A percentile compares a stretch with the other conserved stretches of the same genome.
phyloP scores from a whole-genome alignment of 371 early-diverging fungal genomes.

The Apophysomyces variabilis region DNA sequence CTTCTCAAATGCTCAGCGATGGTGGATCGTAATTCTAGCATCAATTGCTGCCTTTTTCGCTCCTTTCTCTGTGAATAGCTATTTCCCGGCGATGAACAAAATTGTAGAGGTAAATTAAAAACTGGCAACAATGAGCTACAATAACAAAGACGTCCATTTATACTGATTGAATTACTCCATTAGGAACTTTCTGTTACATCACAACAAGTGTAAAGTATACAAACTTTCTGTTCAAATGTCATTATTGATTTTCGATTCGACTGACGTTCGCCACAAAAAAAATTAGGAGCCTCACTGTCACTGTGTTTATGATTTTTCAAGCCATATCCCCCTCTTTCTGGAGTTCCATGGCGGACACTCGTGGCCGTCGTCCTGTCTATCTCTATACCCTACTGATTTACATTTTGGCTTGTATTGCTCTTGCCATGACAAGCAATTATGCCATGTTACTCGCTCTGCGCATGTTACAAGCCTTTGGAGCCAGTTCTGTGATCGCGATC shows the following conservation, averaged over 20 bases:
- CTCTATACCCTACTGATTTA: slow-evolving; percentile 62
- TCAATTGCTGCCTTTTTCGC: slow-evolving; percentile 32
- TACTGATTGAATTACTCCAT: background rate
- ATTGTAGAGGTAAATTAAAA: slow-evolving; percentile 23
- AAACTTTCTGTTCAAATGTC: background rate
- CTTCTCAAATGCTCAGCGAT: slow-evolving; percentile 20
- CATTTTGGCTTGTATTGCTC: slow-evolving; percentile 61
- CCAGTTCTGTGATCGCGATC: slow-evolving; percentile 67
- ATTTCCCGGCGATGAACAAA: slow-evolving; percentile 31
- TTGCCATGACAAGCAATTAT: slow-evolving; percentile 57
- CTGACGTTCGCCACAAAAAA: background rate
- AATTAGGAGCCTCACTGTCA: slow-evolving; percentile 43
- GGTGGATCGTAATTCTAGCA: slow-evolving; percentile 26
- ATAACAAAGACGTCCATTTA: background rate
- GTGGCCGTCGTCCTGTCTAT: slow-evolving; percentile 70
- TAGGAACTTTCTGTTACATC: slow-evolving; percentile 12
- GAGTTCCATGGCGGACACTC: slow-evolving; percentile 67
- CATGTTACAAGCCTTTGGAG: slow-evolving; percentile 68
- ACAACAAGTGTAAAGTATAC: slow-evolving; percentile 26
- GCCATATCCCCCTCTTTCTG: slow-evolving; percentile 58
- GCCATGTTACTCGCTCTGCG: slow-evolving; percentile 59
- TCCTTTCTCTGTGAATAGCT: slow-evolving; percentile 32
- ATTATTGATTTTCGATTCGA: background rate
- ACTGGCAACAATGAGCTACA: background rate
- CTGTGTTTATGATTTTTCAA: slow-evolving; percentile 51